Base-by-base conservation (phyloP, 2,329 filamentous ascomycete species). In the Trichoderma polysporum region DNA sequence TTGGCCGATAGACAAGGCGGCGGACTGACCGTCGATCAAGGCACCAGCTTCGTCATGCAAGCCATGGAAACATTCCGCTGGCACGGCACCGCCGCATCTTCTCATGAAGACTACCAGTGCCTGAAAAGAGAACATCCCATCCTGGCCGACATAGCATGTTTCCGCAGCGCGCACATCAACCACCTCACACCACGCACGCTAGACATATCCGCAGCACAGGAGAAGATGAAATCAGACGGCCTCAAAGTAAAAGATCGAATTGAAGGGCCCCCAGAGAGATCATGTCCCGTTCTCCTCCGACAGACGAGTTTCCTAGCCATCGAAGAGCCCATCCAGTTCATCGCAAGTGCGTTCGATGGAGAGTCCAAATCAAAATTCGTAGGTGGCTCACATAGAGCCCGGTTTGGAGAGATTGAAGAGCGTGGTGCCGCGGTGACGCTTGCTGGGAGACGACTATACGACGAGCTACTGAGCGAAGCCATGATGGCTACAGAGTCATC, bases 241-340 rank as follows among this genome's bases (percentile, higher is more conserved):
- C 76, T 86, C 64, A 71, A 77, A 1, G 79, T 77, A 0, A 86
- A 86, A 68, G 79, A 81, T 0, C 74, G 78, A 0, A 84, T 86
- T 19, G 84, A 86, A 67, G 84, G 84, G 0, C 84, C 84, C 0
- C 84, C 84, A 0, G 65, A 68, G 1, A 74, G 83, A 2, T 64
- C 68, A 1, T 84, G 79, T 31, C 79, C 80, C 0, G 82, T 86
- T 6, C 75, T 86, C 1, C 73, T 86, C 8, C 78, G 84, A 0
- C 84, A 86, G 68, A 86, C 84, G 0, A 86, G 84, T 66, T 86
- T 86, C 66, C 74, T 81, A 1, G 84, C 84, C 0, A 71, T 85
- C 0, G 79, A 85, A 60, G 84, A 86, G 70, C 73, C 73, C 0
- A 79, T 85, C 3, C 73, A 74, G 1, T 85, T 85, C 67, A 69